phyloP scores from a whole-genome alignment of 1,284 basidiomycete species.

The Apiotrichum veenhuisii region DNA sequence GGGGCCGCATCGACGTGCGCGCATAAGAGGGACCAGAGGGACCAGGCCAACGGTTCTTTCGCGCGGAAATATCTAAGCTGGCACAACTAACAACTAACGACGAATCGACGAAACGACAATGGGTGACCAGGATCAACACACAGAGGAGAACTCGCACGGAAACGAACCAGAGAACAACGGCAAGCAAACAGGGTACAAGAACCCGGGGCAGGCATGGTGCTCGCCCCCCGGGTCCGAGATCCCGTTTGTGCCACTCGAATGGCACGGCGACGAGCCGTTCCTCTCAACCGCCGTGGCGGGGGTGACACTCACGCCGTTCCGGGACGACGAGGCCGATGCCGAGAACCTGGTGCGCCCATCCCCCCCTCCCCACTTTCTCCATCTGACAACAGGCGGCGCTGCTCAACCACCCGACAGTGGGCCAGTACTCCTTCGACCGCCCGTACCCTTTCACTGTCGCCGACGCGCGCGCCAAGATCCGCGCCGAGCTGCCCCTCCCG shows the following conservation, averaged over 20 bases:
- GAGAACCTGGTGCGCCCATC: background rate
- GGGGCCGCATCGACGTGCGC: too few species aligned
- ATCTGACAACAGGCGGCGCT: background rate
- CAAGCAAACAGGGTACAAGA: background rate
- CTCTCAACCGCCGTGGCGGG: background rate
- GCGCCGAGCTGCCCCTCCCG: background rate
- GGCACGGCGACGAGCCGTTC: constrained; percentile 6
- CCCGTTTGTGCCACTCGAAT: background rate
- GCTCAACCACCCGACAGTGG: background rate
- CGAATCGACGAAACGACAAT: too few species aligned
- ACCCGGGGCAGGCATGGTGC: background rate
- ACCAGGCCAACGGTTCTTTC: too few species aligned
- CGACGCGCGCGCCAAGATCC: background rate
- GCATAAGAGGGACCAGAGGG: too few species aligned
- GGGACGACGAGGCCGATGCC: background rate
- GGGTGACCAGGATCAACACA: too few species aligned
- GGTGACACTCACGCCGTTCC: constrained; percentile 1
- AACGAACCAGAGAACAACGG: background rate
- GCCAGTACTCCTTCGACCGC: background rate
- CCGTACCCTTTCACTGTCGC: background rate
- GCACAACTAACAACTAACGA: too few species aligned
- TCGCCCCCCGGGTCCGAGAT: background rate
- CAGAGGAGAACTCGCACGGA: too few species aligned
- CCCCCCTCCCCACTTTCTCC: background rate
- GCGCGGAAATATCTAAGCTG: too few species aligned